Conservation (phyloP, 495 filamentous ascomycete genomes). For the Rusavskia elegans region DNA sequence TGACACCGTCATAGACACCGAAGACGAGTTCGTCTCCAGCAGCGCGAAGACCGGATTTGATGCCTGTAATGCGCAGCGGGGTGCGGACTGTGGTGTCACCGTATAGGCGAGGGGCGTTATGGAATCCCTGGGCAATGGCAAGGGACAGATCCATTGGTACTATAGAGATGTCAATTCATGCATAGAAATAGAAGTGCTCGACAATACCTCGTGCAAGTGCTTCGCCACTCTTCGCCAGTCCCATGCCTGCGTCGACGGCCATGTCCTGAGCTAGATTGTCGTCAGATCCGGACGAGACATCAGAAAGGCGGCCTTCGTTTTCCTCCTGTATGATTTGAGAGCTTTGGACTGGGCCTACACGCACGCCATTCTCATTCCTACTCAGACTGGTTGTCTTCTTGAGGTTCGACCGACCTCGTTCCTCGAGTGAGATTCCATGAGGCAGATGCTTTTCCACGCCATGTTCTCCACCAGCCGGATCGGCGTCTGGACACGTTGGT, state of each 20-base stretch:
- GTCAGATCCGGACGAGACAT: not conserved
- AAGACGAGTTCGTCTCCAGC: conserved; percentile 51
- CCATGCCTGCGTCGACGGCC: conserved; percentile 27
- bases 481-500: conserved; percentile 1
- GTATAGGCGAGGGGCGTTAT: conserved; percentile 69
- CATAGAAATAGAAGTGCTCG: not conserved
- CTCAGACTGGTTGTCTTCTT: conserved; percentile 1
- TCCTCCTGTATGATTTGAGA: not conserved
- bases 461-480: conserved; percentile 2
- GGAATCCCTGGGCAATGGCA: conserved; percentile 64
- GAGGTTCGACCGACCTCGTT: conserved; percentile 1
- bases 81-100: conserved; percentile 34
- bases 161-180: not conserved
- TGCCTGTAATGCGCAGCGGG: conserved; percentile 46
- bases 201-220: conserved; percentile 22
- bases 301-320: conserved; percentile 7
- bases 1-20: conserved; percentile 60
- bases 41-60: conserved; percentile 49
- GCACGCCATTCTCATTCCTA: not conserved
- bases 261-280: conserved; percentile 20
- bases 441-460: conserved; percentile 10
- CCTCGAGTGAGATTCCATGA: not conserved
- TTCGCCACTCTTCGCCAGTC: conserved; percentile 29
- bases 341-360: conserved; percentile 3
- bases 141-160: conserved; percentile 47